Evolutionary conservation across 164 flowering plant genomes (phyloP).

Genomic region (Nymphaea colorata): DNA sequence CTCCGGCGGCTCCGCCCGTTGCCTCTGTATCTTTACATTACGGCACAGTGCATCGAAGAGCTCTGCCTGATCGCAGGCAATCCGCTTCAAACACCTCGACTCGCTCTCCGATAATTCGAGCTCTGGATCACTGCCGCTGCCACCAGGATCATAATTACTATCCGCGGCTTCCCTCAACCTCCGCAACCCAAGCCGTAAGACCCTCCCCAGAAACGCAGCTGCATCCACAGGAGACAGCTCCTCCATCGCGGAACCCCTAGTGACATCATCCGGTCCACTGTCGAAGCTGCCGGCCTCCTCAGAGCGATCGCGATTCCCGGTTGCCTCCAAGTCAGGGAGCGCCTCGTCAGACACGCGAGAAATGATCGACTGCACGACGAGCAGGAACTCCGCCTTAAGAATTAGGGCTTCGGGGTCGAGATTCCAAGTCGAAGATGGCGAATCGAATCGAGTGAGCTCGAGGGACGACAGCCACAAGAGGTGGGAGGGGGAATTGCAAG

Average conservation of each 20-base stretch:
- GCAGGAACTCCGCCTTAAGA: constrained; percentile 57
- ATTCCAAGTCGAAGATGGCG: constrained; percentile 33
- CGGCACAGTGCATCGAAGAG: constrained; percentile 60
- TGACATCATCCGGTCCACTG: constrained; percentile 16
- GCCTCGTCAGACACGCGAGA: constrained; percentile 30
- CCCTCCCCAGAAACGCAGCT: constrained; percentile 23
- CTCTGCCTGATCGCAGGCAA: constrained; percentile 45
- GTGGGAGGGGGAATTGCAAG: constrained; percentile 58
- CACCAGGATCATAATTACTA: constrained; percentile 3
- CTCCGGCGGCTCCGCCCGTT: constrained; percentile 20
- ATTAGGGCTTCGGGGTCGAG: constrained; percentile 39
- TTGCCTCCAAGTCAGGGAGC: constrained; percentile 16
- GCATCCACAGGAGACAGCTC: constrained; percentile 19
- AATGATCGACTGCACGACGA: constrained; percentile 37
- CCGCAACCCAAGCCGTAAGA: constrained; percentile 44
- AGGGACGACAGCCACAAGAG: constrained; percentile 58
- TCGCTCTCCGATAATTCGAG: constrained; percentile 38
- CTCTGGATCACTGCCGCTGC: not conserved
- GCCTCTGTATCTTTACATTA: constrained; percentile 55
- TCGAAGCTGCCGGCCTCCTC: constrained; percentile 3
- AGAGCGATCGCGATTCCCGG: constrained; percentile 12
- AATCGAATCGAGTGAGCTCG: constrained; percentile 43
- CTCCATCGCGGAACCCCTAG: constrained; percentile 15
- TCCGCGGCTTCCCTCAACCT: constrained; percentile 32
- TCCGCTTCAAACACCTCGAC: constrained; percentile 33